Evolutionary conservation across 176 grass and related monocot species (phyloP), one percentile per base, ranked within the genome.

Genomic region (Saccharum officinarum): DNA sequence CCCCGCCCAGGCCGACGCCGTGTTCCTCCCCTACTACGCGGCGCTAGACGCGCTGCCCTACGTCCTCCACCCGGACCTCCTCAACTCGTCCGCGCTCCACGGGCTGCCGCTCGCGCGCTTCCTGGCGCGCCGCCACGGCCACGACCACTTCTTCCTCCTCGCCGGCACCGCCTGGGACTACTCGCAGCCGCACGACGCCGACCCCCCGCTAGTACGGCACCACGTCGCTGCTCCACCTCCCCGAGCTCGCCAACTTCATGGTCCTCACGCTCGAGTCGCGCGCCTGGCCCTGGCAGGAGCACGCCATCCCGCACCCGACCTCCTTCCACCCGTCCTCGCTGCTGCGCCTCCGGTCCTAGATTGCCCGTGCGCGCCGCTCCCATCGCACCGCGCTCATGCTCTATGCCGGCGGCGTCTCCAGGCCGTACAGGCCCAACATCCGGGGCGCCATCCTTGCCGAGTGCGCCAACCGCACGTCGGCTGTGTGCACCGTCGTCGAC

Each of bases 201-300:
- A 78, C n/a, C 8, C n/a, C 78, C 6, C 30, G 42, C 14, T 1
- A 77, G 10, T 86, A 80, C 73, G 84, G 88, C 79, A 79, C 79
- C 42, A 88, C 92, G 11, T 94, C 88, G 15, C 80, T 94, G 36
- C 75, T 94, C 22, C 78, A 45, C 44, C 89, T 69, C 0, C 79
- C 83, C 3, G 86, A 94, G 41, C 72, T 91, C 71, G 52, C 62
- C 34, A 94, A 91, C 85, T 54, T 94, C 76, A 91, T 87, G 15
- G 28, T 88, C 16, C 69, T 94, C 3, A 78, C 84, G 0, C 66
- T 91, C 0, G 86, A 94, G 55, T 84, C 92, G 22, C 83, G 89
- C 33, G 40, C 80, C 0, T 94, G 83, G 89, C 89, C 89, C 0
- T 86, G 89, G 86, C 92, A 94, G 81, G 92, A 91, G 81, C 92